Conservation (phyloP, 1,284 basidiomycete species). For the Papiliotrema laurentii region DNA sequence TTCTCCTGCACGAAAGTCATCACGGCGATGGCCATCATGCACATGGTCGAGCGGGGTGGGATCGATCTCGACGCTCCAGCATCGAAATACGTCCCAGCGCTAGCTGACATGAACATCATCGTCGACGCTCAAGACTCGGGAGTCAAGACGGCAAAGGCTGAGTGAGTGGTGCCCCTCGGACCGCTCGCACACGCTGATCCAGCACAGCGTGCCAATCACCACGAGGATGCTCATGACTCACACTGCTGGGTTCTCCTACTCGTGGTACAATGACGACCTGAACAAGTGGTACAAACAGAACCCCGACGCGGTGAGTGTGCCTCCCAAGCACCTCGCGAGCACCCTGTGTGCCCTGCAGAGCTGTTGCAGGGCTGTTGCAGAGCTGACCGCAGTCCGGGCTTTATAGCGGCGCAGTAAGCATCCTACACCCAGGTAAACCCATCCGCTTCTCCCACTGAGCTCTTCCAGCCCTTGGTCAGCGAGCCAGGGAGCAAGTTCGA, state of each 20-base stretch:
- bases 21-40: conserved; percentile 37
- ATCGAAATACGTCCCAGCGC: conserved; percentile 12
- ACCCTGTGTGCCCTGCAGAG: too few relatives aligned
- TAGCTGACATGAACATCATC: conserved; percentile 6
- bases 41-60: conserved; percentile 35
- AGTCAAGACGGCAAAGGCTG: background rate
- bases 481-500: conserved; percentile 28
- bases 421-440: conserved; percentile 1
- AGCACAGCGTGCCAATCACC: conserved; percentile 20
- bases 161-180: too few relatives aligned
- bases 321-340: too few relatives aligned
- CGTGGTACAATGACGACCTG: conserved; percentile 16
- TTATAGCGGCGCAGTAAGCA: conserved; percentile 3
- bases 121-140: background rate
- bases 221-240: conserved; percentile 31
- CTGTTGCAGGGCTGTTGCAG: background rate
- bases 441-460: conserved; percentile 5
- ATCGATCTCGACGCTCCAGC: conserved; percentile 29
- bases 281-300: conserved; percentile 15
- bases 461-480: conserved; percentile 18
- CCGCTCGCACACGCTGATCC: too few relatives aligned
- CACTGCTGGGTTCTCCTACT: conserved; percentile 20
- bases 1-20: conserved; percentile 38
- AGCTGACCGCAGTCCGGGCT: background rate
- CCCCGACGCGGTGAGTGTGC: conserved; percentile 8